Evolutionary conservation across 2,329 filamentous ascomycete genomes (phyloP).

Genomic region (Pyrenophora seminiperda): DNA sequence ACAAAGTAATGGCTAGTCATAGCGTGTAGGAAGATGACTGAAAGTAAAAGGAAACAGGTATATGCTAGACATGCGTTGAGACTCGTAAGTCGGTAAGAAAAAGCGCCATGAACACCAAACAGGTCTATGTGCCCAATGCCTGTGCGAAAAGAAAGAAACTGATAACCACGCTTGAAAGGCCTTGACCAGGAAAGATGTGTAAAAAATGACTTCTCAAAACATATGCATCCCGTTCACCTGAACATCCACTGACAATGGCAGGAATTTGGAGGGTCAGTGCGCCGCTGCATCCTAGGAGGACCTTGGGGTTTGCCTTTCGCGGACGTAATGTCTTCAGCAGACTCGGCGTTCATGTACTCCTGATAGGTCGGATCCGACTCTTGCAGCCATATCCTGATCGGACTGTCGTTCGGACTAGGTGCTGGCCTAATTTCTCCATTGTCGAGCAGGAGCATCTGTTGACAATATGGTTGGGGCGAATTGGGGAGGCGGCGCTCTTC

Average conservation of each 20-base stretch:
- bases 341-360: constrained; percentile 29
- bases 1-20: constrained; percentile 2
- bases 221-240: constrained; percentile 28
- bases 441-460: constrained; percentile 65
- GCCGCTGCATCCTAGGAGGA: constrained; percentile 16
- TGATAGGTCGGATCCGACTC: constrained; percentile 48
- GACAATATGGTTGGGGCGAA: constrained; percentile 62
- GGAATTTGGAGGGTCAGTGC: constrained; percentile 39
- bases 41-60: constrained; percentile 12
- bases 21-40: constrained; percentile 11
- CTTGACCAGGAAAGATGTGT: neutral
- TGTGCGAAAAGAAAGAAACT: constrained; percentile 2
- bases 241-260: constrained; percentile 51
- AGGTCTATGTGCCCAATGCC: constrained; percentile 7
- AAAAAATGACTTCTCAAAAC: constrained; percentile 2
- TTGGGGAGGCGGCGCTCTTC: constrained; percentile 64
- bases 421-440: constrained; percentile 54
- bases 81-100: constrained; percentile 9
- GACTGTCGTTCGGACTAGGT: constrained; percentile 39
- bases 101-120: constrained; percentile 15
- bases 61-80: constrained; percentile 17
- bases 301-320: constrained; percentile 20
- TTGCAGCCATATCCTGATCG: constrained; percentile 47
- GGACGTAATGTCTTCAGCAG: constrained; percentile 11
- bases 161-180: neutral